Percentiles rank a stretch among this genome's conserved stretches.
These are phyloP conservation scores for Aspergillus luchuensis DNA, from an alignment of 2,329 filamentous ascomycete genomes.

Conservation along the genomic window DNA sequence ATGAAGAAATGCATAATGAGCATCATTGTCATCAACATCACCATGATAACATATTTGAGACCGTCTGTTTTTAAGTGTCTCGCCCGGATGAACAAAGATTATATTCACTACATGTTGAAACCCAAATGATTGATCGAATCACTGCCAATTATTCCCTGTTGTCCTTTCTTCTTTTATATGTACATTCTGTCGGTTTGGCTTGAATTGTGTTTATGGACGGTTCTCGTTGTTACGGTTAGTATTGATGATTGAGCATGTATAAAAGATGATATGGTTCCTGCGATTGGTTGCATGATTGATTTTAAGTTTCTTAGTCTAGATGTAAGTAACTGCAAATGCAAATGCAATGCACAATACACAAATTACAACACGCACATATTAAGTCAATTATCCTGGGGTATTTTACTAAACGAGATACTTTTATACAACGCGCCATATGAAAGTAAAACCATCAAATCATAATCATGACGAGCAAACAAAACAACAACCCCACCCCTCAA, in stretches of 20 bases:
- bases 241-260: conserved; percentile 11
- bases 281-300: no score
- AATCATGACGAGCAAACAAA: not conserved
- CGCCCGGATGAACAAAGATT: not conserved
- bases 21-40: no score
- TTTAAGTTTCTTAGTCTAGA: no score
- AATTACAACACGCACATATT: no score
- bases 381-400: no score
- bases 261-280: conserved; percentile 15
- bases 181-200: conserved; percentile 10
- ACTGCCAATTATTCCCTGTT: no score
- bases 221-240: not conserved
- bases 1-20: conserved; percentile 15
- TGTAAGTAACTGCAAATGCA: no score
- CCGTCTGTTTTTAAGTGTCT: not conserved
- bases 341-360: no score
- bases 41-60: not conserved
- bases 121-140: conserved; percentile 1
- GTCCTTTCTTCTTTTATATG: not conserved
- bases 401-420: no score
- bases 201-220: conserved; percentile 4
- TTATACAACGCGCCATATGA: not conserved
- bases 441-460: not conserved
- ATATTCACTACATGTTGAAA: not conserved
- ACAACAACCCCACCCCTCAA: not conserved